Evolutionary conservation across 108 stramenopile species (phyloP), one percentile per base, ranked within the genome.

Genomic region (Cyclotella cryptica): DNA sequence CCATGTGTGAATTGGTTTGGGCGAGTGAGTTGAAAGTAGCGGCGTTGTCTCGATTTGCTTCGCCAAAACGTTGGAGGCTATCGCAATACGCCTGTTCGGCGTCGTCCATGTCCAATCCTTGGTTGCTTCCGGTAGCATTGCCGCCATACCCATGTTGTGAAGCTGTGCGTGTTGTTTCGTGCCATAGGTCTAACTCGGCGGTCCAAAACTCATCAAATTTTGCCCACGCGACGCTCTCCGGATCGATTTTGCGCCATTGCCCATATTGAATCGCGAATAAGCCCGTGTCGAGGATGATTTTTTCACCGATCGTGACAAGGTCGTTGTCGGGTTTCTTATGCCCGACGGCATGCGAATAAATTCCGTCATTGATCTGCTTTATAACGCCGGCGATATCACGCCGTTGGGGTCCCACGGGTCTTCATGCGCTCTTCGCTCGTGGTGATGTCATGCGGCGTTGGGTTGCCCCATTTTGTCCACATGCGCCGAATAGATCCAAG

Each of bases 61-160:
- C 28, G n/a, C 28, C 12, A 14, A 68, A 68, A 3, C 4, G 3
- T 14, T 17, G 26, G 7, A 52, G 67, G 8, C 47, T 68, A 15
- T 68, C 12, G 2, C 1, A 14, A n/a, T 51, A 53, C 7, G 30
- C 8, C 52, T 52, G 27, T 8, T 51, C 49, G 29, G 51, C 47
- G 8, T 1, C 29, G 12, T 14, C 64, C 1, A 35, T 8, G 1
- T 27, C 10, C n/a, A n/a, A n/a, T 29, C 6, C 44, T 22, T 65
- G 43, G n/a, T 0, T 17, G 40, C 13, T 3, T 44, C 24, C 43
- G 42, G 42, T 22, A 3, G 19, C 44, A 21, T 68, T 68, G 7
- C 67, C 67, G n/a, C 67, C 67, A 68, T 52, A 68, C 0, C 67
- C 65, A 15, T 52, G 67, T 10, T 39, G 27, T 28, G 1, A 13